Percentiles rank a stretch among this genome's conserved stretches.
Evolutionary conservation across 306 rosid genomes (phyloP).

Genomic region (Luffa acutangula): DNA sequence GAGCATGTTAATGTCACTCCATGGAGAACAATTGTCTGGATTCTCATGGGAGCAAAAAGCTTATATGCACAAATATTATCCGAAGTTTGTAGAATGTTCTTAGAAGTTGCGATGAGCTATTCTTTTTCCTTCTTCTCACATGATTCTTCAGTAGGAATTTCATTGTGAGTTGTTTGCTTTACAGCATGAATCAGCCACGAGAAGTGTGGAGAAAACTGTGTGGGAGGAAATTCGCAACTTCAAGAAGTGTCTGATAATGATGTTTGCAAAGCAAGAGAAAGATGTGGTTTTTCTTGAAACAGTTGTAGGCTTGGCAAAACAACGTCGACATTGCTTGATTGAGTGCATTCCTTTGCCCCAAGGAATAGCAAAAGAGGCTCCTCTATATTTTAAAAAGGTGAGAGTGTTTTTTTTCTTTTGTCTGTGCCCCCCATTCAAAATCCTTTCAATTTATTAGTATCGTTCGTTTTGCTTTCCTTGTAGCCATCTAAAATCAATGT

Average conservation of each 20-base stretch:
- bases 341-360: slow-evolving; percentile 83
- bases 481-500: not conserved
- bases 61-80: not conserved
- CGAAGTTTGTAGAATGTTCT: not conserved
- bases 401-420: slow-evolving; percentile 5
- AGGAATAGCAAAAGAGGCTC: slow-evolving; percentile 72
- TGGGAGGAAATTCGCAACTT: slow-evolving; percentile 90
- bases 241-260: slow-evolving; percentile 90
- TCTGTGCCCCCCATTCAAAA: not conserved
- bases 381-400: slow-evolving; percentile 80
- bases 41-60: not conserved
- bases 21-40: not conserved
- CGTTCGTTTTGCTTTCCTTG: not conserved
- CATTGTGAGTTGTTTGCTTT: not conserved
- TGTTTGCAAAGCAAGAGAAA: slow-evolving; percentile 83
- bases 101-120: not conserved
- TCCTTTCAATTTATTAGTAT: not conserved
- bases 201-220: slow-evolving; percentile 56
- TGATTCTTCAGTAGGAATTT: not conserved
- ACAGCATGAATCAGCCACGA: slow-evolving; percentile 85
- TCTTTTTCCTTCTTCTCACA: not conserved
- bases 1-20: not conserved
- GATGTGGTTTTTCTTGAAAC: slow-evolving; percentile 90
- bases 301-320: slow-evolving; percentile 72
- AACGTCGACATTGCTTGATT: slow-evolving; percentile 64